Evolutionary conservation across 139 green algal genomes (phyloP), one percentile per base, ranked within the genome.

Genomic region (Microglena sp.): DNA sequence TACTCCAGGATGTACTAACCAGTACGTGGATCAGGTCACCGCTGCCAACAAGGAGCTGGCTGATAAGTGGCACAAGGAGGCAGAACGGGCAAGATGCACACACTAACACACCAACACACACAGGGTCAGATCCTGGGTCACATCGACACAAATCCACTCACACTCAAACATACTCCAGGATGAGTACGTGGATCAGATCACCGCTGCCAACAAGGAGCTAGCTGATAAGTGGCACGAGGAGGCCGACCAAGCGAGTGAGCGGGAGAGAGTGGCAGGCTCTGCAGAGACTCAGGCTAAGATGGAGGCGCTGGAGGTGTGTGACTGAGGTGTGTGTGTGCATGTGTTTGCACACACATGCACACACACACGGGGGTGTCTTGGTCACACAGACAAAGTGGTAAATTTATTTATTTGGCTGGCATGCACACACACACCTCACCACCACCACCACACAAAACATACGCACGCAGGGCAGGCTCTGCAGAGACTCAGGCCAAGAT

Each of bases 151-250:
- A 50, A 50, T 18, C 15, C 40, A 11, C 40, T 50, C 40, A 50
- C 40, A 11, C 40, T 50, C 40, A n/a, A n/a, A n/a, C n/a, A n/a
- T n/a, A n/a, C 29, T 24, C 7, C 56, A 64, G 56, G 56, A 64
- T 31, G 56, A 64, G 56, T 64, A 64, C 31, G 56, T 64, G 6
- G 56, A 64, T 44, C 29, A 36, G 26, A 28, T 64, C 21, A 45
- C 21, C 29, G 56, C 28, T 31, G 26, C 29, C 7, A 31, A 45
- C 8, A 28, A 64, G 29, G 18, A 44, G 29, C 56, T 64, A 11
- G 56, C 56, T 15, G 56, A 64, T 44, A 28, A 64, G 29, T 64
- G 56, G 56, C 28, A 21, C 18, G 56, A 8, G 24, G 29, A 64
- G 31, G 56, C 56, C 6, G 56, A 64, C 8, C 24, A 44, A 6